phyloP scores from a whole-genome alignment of 225 moss, liverwort and hornwort species.

The Pseudoscleropodium purum region DNA sequence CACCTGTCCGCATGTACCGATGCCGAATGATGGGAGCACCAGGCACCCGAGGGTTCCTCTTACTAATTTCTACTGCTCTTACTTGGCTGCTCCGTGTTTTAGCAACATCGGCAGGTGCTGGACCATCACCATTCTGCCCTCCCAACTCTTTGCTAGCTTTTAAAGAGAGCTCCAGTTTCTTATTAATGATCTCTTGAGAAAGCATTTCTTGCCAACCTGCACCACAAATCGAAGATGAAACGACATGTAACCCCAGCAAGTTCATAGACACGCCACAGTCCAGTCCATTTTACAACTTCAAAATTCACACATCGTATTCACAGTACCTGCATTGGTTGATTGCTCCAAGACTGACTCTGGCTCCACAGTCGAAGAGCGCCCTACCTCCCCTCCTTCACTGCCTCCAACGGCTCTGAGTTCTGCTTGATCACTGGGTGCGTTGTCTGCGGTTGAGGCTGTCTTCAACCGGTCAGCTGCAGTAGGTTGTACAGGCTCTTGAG shows the following conservation, averaged over 20 bases:
- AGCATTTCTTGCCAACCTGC: conserved; percentile 51
- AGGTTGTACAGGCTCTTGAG: not conserved
- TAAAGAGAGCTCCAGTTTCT: conserved; percentile 33
- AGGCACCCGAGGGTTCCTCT: not conserved
- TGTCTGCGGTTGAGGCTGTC: not conserved
- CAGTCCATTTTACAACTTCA: not conserved
- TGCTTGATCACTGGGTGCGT: not conserved
- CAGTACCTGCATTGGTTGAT: conserved; percentile 24
- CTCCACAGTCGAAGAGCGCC: not conserved
- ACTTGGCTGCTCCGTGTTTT: not conserved
- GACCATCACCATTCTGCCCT: not conserved
- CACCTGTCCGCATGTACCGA: conserved; percentile 47
- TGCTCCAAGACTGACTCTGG: not conserved
- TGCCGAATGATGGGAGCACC: conserved; percentile 45
- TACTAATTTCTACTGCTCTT: not conserved
- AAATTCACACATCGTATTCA: not conserved
- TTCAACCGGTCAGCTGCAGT: not conserved
- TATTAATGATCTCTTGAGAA: conserved; percentile 37
- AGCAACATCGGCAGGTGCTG: not conserved
- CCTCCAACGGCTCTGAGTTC: not conserved
- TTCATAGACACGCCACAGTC: not conserved
- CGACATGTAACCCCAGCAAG: not conserved
- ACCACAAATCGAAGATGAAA: not conserved
- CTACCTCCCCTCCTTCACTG: not conserved
- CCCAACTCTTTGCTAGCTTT: conserved; percentile 14